phyloP scores from a whole-genome alignment of 2,329 filamentous ascomycete genomes.

The Colletotrichum filicis region DNA sequence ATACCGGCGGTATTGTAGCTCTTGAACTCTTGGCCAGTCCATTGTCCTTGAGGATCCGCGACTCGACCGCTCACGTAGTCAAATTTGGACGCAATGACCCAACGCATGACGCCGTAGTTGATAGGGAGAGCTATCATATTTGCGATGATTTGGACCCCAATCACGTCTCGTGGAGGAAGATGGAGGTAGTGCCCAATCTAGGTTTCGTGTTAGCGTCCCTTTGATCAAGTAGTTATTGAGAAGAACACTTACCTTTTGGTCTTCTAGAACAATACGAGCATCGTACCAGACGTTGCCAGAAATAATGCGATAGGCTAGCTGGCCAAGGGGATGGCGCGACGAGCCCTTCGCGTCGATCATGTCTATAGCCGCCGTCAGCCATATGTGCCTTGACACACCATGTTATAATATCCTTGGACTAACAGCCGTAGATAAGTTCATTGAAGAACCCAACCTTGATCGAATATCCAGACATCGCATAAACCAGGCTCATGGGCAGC shows the following conservation, averaged over 20 bases:
- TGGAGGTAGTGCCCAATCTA: slow-evolving; percentile 75
- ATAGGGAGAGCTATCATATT: slow-evolving; percentile 51
- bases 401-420: not conserved
- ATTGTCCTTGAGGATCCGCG: slow-evolving; percentile 67
- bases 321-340: slow-evolving; percentile 55
- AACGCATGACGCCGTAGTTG: slow-evolving; percentile 70
- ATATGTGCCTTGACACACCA: slow-evolving; percentile 54
- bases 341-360: slow-evolving; percentile 31
- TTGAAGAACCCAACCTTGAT: slow-evolving; percentile 68
- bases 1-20: slow-evolving; percentile 65
- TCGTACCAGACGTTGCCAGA: slow-evolving; percentile 72
- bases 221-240: not conserved
- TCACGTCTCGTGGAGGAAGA: slow-evolving; percentile 65
- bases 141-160: slow-evolving; percentile 56
- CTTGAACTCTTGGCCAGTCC: slow-evolving; percentile 67
- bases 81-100: slow-evolving; percentile 67
- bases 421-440: slow-evolving; percentile 64
- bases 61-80: slow-evolving; percentile 63
- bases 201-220: slow-evolving; percentile 42
- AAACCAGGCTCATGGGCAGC: slow-evolving; percentile 69
- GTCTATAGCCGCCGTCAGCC: not conserved
- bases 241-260: slow-evolving; percentile 42
- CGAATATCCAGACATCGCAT: slow-evolving; percentile 67
- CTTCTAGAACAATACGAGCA: slow-evolving; percentile 68
- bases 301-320: slow-evolving; percentile 69